Base-by-base conservation (phyloP, 345 rosid genomes). In the Gossypium turneri region DNA sequence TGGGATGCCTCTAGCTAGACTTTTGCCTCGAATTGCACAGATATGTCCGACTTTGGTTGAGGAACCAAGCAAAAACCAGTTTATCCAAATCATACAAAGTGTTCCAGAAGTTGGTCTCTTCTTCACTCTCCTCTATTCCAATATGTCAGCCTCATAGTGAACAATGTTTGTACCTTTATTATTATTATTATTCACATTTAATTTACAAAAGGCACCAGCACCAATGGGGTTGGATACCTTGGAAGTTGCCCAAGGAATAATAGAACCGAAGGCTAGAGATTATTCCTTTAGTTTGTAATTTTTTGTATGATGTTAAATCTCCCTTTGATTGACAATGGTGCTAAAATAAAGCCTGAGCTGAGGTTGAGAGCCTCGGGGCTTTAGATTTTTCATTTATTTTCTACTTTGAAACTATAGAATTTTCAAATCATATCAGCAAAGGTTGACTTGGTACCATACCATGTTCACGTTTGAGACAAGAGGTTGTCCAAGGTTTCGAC, bases 51-150 rank as follows among this genome's bases (percentile, higher is more conserved):
- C 75, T 24, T 79, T 93, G 70, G 76, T 88, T 0, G 85, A 76
- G 19, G 97, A 88, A 75, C 91, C 92, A 16, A 82, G 83, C 73
- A 82, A 83, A 78, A 91, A 89, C 84, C 89, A 81, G 77, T 87
- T 86, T 72, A 79, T 90, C 83, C 87, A 82, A 76, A 77, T 75
- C 65, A 87, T 90, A 62, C 76, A 84, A 59, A 80, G 58, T 60
- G 72, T 90, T 73, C 92, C 91, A 9, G 94, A 93, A 76, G 94
- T 90, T 20, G 85, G 88, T 77, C 83, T 89, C 79, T 95, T 95
- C 89, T 93, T 93, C 80, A 88, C 97, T 70, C 90, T 90, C 73
- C 83, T 93, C 34, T 93, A 95, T 70, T 82, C 99, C 16, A 90
- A 83, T 74, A 82, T 90, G 88, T 87, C 92, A 38, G 63, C 85